Evolutionary conservation across 495 filamentous ascomycete species (phyloP), one percentile per base, ranked within the genome.

Genomic region (Neohortaea acidophila): DNA sequence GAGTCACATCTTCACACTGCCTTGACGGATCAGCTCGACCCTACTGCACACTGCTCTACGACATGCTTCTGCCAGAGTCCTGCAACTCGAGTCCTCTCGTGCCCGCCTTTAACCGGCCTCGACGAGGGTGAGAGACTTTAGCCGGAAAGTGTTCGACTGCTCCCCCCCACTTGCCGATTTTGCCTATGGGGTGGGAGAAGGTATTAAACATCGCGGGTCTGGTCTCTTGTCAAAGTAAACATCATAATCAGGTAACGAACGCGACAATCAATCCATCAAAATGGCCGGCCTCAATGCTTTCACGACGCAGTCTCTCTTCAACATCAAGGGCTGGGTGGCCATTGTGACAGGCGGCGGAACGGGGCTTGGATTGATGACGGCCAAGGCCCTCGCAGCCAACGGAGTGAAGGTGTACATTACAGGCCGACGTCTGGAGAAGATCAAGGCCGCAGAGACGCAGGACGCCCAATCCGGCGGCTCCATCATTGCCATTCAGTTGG

Each of bases 401-500:
- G 79, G 79, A 6, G 77, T 75, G 1, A 73, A 70, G 43, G 70
- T 84, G 33, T 84, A 79, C 61, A 70, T 84, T 44, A 55, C 79
- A 23, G 77, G 75, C n/a, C 63, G 79, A 3, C 63, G 74, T 19
- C 44, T 56, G 27, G 62, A 68, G 14, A 43, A 43, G 24, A 49
- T 53, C 34, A 41, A 50, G 30, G 34, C 31, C 12, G 51, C 49
- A n/a, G 51, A 57, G 30, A 40, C 40, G 21, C 13, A 43, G 20
- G 33, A 53, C 26, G 25, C 36, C 12, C 15, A 21, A 7, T 38
- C 31, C n/a, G 43, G 43, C 26, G 43, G 43, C 14, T 45, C 47
- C 17, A 46, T 50, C 33, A 42, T 23, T 14, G 42, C 22, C 13
- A 18, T 49, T 3, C 40, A 44, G 13, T 60, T 58, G 26, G 55